Conservation (phyloP, 202 grass and related monocot genomes). For the Hordeum pubiflorum region DNA sequence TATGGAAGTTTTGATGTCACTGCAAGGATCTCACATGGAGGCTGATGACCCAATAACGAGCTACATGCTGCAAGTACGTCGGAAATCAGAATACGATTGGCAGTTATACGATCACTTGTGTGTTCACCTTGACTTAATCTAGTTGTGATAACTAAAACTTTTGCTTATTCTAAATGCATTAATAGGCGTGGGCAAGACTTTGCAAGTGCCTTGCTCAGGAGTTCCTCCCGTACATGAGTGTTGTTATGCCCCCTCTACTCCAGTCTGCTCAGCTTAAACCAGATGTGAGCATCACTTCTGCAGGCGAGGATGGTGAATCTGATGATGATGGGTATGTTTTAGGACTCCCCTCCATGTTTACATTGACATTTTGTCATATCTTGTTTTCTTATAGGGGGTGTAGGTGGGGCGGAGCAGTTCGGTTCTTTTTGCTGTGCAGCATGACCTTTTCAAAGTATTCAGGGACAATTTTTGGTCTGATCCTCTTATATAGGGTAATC, state of each 20-base stretch:
- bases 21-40: constrained; percentile 86
- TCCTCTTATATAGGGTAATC: neutral
- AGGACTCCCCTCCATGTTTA: constrained; percentile 10
- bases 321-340: constrained; percentile 69
- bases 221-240: constrained; percentile 82
- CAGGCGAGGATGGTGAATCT: constrained; percentile 62
- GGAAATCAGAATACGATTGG: neutral
- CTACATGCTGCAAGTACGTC: constrained; percentile 71
- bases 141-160: neutral
- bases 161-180: constrained; percentile 13
- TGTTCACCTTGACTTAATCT: constrained; percentile 22
- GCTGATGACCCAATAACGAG: constrained; percentile 75
- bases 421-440: neutral
- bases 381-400: neutral
- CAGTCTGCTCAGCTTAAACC: constrained; percentile 81
- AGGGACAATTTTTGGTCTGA: neutral
- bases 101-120: neutral
- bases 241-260: constrained; percentile 81
- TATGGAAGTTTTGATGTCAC: constrained; percentile 73
- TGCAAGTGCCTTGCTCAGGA: constrained; percentile 84
- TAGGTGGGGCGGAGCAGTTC: neutral
- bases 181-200: constrained; percentile 66
- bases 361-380: constrained; percentile 14
- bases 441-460: neutral
- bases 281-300: constrained; percentile 65